phyloP scores from a whole-genome alignment of 139 green algal species.

The Asterochloris sp. region DNA sequence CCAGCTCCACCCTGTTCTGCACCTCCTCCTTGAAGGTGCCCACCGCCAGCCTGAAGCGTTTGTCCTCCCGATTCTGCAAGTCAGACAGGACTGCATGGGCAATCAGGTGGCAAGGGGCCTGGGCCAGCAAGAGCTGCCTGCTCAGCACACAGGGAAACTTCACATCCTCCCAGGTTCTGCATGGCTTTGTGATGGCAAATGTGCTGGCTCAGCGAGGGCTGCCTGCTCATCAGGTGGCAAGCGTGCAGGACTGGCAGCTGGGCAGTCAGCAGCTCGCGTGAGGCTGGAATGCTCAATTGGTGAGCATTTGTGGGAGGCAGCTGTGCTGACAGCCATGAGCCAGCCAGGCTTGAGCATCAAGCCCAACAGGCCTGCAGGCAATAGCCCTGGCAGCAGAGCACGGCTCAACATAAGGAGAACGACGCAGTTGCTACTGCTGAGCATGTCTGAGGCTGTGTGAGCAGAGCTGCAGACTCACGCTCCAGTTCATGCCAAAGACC shows the following conservation, averaged over 20 bases:
- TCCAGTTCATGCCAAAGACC: conserved; percentile 95
- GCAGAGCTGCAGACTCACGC: conserved; percentile 58
- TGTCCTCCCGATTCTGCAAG: conserved; percentile 75
- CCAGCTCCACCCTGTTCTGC: conserved; percentile 84
- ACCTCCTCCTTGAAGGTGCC: conserved; percentile 91
- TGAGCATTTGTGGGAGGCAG: no score
- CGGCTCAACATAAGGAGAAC: not conserved
- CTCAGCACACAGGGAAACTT: not conserved
- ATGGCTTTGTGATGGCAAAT: no score
- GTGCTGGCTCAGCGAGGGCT: no score
- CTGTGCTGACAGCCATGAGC: no score
- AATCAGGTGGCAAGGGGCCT: not conserved
- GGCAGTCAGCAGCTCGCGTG: no score
- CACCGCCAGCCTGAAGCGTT: conserved; percentile 85
- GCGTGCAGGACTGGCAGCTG: no score
- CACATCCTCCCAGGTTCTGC: no score
- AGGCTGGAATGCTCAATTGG: no score
- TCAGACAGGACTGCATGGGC: not conserved
- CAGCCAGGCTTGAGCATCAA: no score
- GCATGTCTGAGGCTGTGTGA: not conserved
- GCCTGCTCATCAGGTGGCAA: no score
- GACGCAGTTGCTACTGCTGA: not conserved
- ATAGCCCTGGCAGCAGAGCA: not conserved
- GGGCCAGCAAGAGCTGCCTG: not conserved
- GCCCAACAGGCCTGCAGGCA: not conserved